phyloP scores from a whole-genome alignment of 352 stramenopile species.

The Aphanomyces euteiches region DNA sequence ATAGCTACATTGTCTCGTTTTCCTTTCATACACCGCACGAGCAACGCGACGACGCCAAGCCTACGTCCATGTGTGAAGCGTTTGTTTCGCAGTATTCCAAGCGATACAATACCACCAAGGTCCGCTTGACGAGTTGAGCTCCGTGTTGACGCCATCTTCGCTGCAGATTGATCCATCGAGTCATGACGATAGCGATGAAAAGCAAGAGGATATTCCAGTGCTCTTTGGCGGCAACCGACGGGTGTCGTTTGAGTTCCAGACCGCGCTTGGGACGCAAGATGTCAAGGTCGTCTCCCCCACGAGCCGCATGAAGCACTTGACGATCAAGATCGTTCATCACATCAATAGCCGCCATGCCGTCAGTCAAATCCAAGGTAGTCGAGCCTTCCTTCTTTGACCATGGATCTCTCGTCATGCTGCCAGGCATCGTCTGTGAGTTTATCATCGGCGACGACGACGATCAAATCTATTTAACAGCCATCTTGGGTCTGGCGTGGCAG shows the following conservation, averaged over 20 bases:
- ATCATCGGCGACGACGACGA: conserved; percentile 23
- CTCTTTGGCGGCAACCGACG: conserved; percentile 16
- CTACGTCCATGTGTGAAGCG: conserved; percentile 19
- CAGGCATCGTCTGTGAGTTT: conserved; percentile 27
- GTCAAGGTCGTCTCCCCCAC: conserved; percentile 25
- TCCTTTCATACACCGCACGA: neutral
- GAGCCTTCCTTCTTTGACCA: neutral
- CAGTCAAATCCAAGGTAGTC: conserved; percentile 13
- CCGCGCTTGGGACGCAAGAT: neutral
- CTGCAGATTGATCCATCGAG: neutral
- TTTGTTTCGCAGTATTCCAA: conserved; percentile 28
- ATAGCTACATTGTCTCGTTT: conserved; percentile 28
- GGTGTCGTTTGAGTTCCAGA: conserved; percentile 22
- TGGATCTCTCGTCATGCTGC: neutral
- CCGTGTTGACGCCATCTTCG: neutral
- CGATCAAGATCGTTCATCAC: neutral
- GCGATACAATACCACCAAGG: conserved; percentile 12
- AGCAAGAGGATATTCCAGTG: neutral
- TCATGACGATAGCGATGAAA: neutral
- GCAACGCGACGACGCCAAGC: conserved; percentile 3
- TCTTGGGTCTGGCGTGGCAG: conserved; percentile 21
- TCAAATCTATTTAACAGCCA: conserved; percentile 20
- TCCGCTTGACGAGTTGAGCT: neutral
- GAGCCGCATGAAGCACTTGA: conserved; percentile 27
- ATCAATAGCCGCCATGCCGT: conserved; percentile 16